Evolutionary conservation across 495 filamentous ascomycete genomes (phyloP), one percentile per base, ranked within the genome.

Genomic region (Articulospora tetracladia): DNA sequence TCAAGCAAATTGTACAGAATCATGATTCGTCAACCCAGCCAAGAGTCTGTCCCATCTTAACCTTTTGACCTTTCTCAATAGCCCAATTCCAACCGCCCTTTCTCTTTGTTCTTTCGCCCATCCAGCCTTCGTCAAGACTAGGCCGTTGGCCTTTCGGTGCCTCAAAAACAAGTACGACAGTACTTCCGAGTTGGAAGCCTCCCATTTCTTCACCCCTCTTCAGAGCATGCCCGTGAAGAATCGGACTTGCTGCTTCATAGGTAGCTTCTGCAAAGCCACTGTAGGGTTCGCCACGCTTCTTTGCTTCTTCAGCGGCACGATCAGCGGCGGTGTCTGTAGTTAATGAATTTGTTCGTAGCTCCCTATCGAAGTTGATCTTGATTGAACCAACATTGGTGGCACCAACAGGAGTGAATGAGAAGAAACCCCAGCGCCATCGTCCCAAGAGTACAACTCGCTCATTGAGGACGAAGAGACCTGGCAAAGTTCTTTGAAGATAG

Each of bases 321-420:
- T 96, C 90, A 19, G 92, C 94, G 13, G 83, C 90, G 0, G 93
- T 98, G 55, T 98, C 92, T 10, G 92, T 96, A 0, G 86, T 84
- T 32, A 98, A 77, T 61, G 84, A 89, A 73, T 99, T 99, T 30
- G 94, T 99, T 55, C 92, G 85, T 56, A 99, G 76, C 71, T 99
- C 95, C 58, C 86, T 79, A 72, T 99, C 94, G 70, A 99, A 99
- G 75, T 99, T 96, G 75, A 99, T 86, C 72, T 89, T 89, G 74
- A 99, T 98, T 41, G 89, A 93, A 53, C 94, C 94, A 49, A 99
- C 94, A 68, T 99, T 99, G n/a, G 94, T 99, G 13, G 94, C 94
- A 60, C 94, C 94, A 28, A 99, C 93, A 19, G 95, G 93, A 0
- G 89, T 94, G 74, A 91, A 96, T 67, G 87, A 90, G 77, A 98